Evolutionary conservation across 164 flowering plant species (phyloP), one percentile per base, ranked within the genome.

Genomic region (Magnolia officinalis): DNA sequence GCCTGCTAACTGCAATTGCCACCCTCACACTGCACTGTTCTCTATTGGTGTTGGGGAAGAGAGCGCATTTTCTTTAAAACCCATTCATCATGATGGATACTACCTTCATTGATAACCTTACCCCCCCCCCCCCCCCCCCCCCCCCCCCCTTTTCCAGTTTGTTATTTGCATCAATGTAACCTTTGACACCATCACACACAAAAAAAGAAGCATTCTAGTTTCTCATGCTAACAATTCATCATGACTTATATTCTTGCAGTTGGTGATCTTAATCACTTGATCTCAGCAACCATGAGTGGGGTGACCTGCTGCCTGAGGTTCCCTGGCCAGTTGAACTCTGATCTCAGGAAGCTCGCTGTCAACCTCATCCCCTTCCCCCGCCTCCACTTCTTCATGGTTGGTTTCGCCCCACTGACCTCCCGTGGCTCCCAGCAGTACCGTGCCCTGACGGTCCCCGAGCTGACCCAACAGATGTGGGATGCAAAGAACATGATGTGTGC

Each of bases 401-500:
- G 90, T 11, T 89, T 88, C 79, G 90, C 92, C 58, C 92, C 90
- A 6, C 80, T 89, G 63, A 89, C 92, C 21, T 89, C 92, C 1
- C 89, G 90, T 75, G 90, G 92, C 6, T 89, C 92, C 14, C 92
- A 89, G 85, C 90, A 85, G 74, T 89, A 89, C 68, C 87, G 89
- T 23, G 85, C 92, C 18, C 79, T 89, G 3, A 89, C 92, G 0
- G 92, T 88, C 58, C 92, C 91, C 0, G 91, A 89, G 75, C 82
- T 89, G 19, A 89, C 91, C 71, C 90, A 87, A 66, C 91, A 89
- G 71, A 89, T 89, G 92, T 89, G 92, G 92, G 92, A 89, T 80
- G 52, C 91, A 9, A 88, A 88, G 82, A 88, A 88, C 81, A 88
- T 88, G 91, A 88, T 88, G 90, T 88, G 90, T 71, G 89, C 90